Evolutionary conservation across 23 red algal species (phyloP), one percentile per base, ranked within the genome.

Genomic region (Gracilaria caudata): DNA sequence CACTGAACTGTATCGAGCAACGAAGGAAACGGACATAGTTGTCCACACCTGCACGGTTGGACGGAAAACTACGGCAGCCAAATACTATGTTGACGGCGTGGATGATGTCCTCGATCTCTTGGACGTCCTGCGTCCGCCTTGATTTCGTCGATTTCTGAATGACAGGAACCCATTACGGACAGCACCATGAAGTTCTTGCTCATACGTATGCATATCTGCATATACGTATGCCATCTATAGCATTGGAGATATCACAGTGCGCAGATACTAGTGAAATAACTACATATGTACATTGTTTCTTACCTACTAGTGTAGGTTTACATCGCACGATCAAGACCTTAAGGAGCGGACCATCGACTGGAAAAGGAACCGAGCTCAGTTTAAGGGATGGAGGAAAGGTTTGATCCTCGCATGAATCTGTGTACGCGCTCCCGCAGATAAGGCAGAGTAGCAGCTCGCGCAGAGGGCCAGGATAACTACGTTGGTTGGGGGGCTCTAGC

Each of bases 1-100:
- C 78, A 79, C 94, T 25, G 86, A 55, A 58, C 55, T 91, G 36
- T 82, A 76, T 40, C 84, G 82, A 29, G 40, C 54, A 53, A 51
- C 82, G 4, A 70, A 61, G 14, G 39, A 35, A 14, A 84, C 10
- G 26, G 68, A 95, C 51, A 44, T 90, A 21, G 53, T 78, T 20
- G 86, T 94, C 1, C 73, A 87, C 64, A 98, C 90, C 25, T 94
- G 90, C 64, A 98, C 90, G 6, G 90, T 98, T 28, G 95, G 95
- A 39, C 71, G 90, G 79, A 98, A 98, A 73, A 87, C 71, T 5
- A 98, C 89, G 20, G 68, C 80, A 23, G 95, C 95, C 13, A 75
- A 86, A 55, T 92, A 89, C 29, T 90, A 73, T 68, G 84, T 98
- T 36, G 73, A 78, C 7, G 43, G 45, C 44, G 90, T 94, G 9